Evolutionary conservation across 2,329 filamentous ascomycete species (phyloP), one percentile per base, ranked within the genome.

Genomic region (Pestalotiopsis sp.): DNA sequence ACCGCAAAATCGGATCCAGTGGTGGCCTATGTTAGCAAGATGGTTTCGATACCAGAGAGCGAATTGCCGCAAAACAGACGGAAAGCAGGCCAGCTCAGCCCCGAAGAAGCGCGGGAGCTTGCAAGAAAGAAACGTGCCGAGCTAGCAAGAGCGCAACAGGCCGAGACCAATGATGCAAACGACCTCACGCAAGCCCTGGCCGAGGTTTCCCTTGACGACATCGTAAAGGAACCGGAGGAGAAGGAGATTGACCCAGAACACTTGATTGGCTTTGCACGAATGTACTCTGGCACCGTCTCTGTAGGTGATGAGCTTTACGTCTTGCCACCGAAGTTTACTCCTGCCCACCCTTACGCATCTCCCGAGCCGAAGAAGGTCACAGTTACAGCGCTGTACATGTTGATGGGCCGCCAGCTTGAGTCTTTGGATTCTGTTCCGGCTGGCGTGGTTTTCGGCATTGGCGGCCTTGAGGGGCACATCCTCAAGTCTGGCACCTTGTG

Each of bases 1-100:
- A 88, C 88, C 3, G 86, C 85, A 0, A 85, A 88, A 52, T 86
- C 90, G 0, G 92, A 92, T 68, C 95, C 95, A 0, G 90, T 97
- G 0, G 93, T 99, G 1, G 95, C 93, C 9, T 99, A 97, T 73
- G 93, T 99, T 70, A 98, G 95, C 82, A 99, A 99, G 79, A 98
- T 99, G 94, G 93, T 98, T 1, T 96, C 96, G 0, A 87, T 99
- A 13, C 95, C 94, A 0, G 93, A 97, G 76, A 98, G 93, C 79
- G 95, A 99, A 74, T 84, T 99, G 4, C 93, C 93, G 0, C 89
- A 95, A 65, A 97, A 97, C 79, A 97, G 92, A 79, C 87, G 93
- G 60, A 87, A 90, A 17, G 79, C 82, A 17, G 91, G 91, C 0
- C 90, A 90, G 58, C 86, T 98, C 76, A 97, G 89, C 52, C 92